These are phyloP conservation scores for Ogataea haglerorum DNA, from an alignment of 805 yeast species.

Conservation along the genomic window DNA sequence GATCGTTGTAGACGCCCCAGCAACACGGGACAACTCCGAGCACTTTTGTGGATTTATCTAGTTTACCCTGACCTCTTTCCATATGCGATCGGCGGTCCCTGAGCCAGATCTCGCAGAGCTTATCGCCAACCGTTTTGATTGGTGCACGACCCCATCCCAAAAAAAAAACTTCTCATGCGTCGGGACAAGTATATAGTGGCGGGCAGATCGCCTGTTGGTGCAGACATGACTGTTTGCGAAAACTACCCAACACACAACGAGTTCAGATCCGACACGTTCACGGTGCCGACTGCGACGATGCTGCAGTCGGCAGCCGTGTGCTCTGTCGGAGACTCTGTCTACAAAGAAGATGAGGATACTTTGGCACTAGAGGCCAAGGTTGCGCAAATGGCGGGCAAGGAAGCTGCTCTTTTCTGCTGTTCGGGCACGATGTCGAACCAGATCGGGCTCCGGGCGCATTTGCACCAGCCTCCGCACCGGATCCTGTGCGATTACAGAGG, in stretches of 20 bases:
- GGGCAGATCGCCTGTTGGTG: neutral
- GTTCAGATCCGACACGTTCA: conserved; percentile 77
- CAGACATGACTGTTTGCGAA: conserved; percentile 15
- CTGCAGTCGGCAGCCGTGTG: conserved; percentile 52
- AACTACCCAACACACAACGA: conserved; percentile 36
- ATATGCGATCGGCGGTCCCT: neutral
- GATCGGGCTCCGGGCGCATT: conserved; percentile 69
- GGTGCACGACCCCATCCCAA: conserved; percentile 6
- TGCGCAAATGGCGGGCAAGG: conserved; percentile 69
- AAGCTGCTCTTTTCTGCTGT: conserved; percentile 74
- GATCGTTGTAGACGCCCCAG: neutral
- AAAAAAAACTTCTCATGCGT: conserved; percentile 13
- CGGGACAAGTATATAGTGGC: conserved; percentile 4
- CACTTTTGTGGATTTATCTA: neutral
- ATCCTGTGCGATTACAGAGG: conserved; percentile 78
- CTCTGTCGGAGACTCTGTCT: conserved; percentile 80
- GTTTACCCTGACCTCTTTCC: neutral
- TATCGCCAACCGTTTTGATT: conserved; percentile 4
- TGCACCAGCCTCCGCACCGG: conserved; percentile 76
- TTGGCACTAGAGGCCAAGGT: conserved; percentile 59
- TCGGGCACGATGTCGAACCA: conserved; percentile 90
- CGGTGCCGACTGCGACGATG: conserved; percentile 78
- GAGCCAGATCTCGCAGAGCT: neutral
- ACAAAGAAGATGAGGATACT: conserved; percentile 74
- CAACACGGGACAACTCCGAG: neutral